Base-by-base conservation (phyloP, 148 eudicot genomes). In the Nyssa sinensis region DNA sequence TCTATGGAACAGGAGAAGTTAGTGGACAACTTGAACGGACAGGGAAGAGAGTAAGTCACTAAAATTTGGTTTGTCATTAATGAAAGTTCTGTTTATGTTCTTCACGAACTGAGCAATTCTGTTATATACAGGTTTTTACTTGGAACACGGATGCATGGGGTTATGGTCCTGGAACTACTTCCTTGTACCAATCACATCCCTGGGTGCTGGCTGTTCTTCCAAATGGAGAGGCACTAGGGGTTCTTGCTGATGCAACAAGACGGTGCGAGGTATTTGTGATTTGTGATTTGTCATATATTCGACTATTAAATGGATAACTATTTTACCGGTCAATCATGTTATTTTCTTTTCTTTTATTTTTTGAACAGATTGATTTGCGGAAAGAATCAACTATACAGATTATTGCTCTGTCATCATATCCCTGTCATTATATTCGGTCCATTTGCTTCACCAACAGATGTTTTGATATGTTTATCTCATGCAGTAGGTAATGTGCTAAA, bases 1-100 rank as follows among this genome's bases (percentile, higher is more conserved):
- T 95, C 75, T 95, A 95, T 87, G 99, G 99, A 85, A 95, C 99
- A 21, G 99, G 99, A 83, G 99, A 95, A 88, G 99, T 88, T 79
- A 88, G 97, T 76, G 99, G 99, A 73, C 89, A 85, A 64, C 99
- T 95, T 75, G 97, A 95, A 81, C 81, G 99, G 80, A 93, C 96
- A 7, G 98, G 99, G 70, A 95, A 88, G 77, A 91, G 93, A 82
- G 99, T 93, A 83, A 75, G 93, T 62, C 51, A 68, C 21, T 55
- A 13, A 21, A 19, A 58, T 2, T 77, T 59, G 58, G 62, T 64
- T 68, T 37, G 37, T 59, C 24, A 19, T 47, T 58, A 34, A 25
- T 62, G 9, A 55, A 28, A 35, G 13, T 57, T 30, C n/a, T 35
- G 12, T 55, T 62, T 6, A 39, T 70, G 71, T 62, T 77, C 31